Conservation (phyloP, 1,284 basidiomycete species). For the Ceratobasidium sp. region DNA sequence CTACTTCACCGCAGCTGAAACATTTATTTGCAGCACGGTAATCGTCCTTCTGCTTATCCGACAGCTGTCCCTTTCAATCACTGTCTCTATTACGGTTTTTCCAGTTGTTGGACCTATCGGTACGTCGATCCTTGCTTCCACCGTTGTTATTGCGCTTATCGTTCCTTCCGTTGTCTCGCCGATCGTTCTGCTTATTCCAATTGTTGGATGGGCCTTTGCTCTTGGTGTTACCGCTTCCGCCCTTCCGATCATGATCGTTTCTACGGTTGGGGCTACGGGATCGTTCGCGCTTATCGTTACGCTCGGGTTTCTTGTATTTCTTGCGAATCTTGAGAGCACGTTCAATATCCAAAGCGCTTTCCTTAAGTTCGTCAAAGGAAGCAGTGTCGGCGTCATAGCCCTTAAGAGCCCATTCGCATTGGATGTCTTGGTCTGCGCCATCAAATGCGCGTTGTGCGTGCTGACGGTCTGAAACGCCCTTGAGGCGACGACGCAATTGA, state of each 20-base stretch:
- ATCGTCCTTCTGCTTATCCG: not conserved
- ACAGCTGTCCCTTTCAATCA: not conserved
- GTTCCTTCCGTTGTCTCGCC: not conserved
- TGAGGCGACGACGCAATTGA: not conserved
- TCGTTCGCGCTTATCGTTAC: not conserved
- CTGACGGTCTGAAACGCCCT: not conserved
- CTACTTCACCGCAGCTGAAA: constrained; percentile 23
- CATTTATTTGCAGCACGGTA: constrained; percentile 35
- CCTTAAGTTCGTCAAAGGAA: not conserved
- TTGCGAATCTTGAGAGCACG: not conserved
- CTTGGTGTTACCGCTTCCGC: not conserved
- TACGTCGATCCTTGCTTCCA: not conserved
- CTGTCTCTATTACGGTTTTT: not conserved
- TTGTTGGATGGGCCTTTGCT: too few relatives aligned
- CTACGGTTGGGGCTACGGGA: not conserved
- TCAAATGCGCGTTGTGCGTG: not conserved
- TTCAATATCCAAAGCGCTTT: not conserved
- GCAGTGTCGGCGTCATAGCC: not conserved
- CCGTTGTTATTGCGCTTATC: too few relatives aligned
- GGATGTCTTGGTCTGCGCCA: not conserved
- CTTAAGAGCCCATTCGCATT: not conserved
- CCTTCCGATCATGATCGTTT: not conserved
- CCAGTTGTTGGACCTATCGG: not conserved
- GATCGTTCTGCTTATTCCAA: not conserved
- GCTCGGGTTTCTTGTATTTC: not conserved